Conservation (phyloP, 176 grass and related monocot species). For the Elaeis guineensis region DNA sequence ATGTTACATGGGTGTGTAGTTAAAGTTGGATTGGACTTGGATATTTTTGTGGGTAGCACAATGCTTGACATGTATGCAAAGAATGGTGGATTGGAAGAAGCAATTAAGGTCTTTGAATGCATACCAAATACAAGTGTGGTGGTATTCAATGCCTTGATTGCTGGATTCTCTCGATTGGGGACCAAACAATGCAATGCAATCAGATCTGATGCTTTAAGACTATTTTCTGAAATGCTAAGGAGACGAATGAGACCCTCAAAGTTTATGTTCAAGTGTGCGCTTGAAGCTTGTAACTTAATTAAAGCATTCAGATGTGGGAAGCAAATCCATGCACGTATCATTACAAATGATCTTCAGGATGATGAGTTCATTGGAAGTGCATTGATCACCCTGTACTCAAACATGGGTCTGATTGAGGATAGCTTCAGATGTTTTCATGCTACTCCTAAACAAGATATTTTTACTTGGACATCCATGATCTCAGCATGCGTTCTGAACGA, state of each 20-base stretch:
- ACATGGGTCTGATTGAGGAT: slow-evolving; percentile 28
- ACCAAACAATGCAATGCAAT: slow-evolving; percentile 39
- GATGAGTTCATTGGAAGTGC: slow-evolving; percentile 51
- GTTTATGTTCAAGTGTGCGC: slow-evolving; percentile 61
- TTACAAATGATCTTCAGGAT: slow-evolving; percentile 47
- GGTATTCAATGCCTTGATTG: slow-evolving; percentile 80
- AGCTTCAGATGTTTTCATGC: slow-evolving; percentile 56
- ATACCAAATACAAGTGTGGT: slow-evolving; percentile 51
- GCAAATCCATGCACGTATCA: slow-evolving; percentile 61
- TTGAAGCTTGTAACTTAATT: slow-evolving; percentile 58
- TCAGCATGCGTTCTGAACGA: slow-evolving; percentile 35
- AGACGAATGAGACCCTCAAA: slow-evolving; percentile 53
- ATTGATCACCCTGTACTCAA: slow-evolving; percentile 55
- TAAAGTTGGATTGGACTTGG: slow-evolving; percentile 72
- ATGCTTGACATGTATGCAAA: slow-evolving; percentile 79
- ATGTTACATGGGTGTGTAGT: slow-evolving; percentile 70
- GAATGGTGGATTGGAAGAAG: slow-evolving; percentile 69
- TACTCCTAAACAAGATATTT: slow-evolving; percentile 31
- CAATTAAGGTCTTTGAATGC: slow-evolving; percentile 63
- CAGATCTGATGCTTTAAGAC: slow-evolving; percentile 36
- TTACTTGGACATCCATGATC: slow-evolving; percentile 70
- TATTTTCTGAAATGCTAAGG: slow-evolving; percentile 46
- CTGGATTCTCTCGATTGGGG: slow-evolving; percentile 58
- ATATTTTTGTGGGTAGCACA: slow-evolving; percentile 59
- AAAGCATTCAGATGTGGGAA: slow-evolving; percentile 40